phyloP scores from a whole-genome alignment of 2,329 filamentous ascomycete genomes.

The Curvularia spicifera region DNA sequence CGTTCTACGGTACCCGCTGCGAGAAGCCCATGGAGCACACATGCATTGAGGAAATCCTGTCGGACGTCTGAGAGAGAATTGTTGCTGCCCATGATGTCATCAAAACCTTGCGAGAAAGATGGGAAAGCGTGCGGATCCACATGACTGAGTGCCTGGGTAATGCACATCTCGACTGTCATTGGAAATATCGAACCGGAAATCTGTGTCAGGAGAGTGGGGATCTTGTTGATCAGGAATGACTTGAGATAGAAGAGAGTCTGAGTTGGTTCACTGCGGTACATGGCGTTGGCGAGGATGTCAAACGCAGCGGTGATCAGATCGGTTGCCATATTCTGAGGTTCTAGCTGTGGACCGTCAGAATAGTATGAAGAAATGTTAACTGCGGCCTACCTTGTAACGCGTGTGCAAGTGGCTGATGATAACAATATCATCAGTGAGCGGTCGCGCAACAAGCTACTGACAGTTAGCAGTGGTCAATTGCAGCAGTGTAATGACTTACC shows the following conservation, averaged over 20 bases:
- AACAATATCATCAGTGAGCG: constrained; percentile 79
- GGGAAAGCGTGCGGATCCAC: constrained; percentile 69
- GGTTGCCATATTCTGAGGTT: constrained; percentile 76
- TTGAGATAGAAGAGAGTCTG: constrained; percentile 74
- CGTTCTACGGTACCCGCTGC: constrained; percentile 77
- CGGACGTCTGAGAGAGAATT: constrained; percentile 70
- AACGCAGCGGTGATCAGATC: constrained; percentile 89
- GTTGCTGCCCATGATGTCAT: constrained; percentile 61
- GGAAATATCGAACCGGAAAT: constrained; percentile 65
- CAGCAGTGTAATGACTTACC: constrained; percentile 57
- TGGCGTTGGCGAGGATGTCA: constrained; percentile 85
- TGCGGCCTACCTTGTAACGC: constrained; percentile 72
- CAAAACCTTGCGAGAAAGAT: constrained; percentile 68
- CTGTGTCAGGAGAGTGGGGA: constrained; percentile 67
- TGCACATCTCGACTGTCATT: constrained; percentile 67
- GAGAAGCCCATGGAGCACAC: constrained; percentile 85
- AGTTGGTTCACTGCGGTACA: constrained; percentile 70
- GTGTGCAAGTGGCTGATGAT: constrained; percentile 83
- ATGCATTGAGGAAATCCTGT: constrained; percentile 87
- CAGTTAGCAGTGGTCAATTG: constrained; percentile 40
- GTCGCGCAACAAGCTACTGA: constrained; percentile 76
- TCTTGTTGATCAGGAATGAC: constrained; percentile 82
- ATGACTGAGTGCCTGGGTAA: constrained; percentile 68
- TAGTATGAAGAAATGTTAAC: background rate
- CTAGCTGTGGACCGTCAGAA: constrained; percentile 62